Evolutionary conservation across 768 basidiomycete genomes (phyloP).

Genomic region (Tulasnella sp.): DNA sequence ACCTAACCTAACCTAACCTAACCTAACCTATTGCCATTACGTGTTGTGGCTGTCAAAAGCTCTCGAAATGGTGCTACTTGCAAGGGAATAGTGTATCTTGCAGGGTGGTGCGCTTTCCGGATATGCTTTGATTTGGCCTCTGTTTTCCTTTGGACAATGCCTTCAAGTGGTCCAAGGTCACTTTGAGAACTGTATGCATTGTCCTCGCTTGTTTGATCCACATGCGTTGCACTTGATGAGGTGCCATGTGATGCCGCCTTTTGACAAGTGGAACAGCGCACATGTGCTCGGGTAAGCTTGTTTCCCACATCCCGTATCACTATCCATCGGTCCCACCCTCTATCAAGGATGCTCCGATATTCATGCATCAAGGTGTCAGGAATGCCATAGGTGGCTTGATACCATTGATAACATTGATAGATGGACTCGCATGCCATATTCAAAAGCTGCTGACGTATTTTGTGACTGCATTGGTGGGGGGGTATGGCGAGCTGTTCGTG

Average conservation of each 20-base stretch:
- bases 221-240: not conserved
- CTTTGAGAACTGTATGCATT: not conserved
- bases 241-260: not conserved
- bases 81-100: not conserved
- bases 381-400: not conserved
- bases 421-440: not conserved
- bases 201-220: not conserved
- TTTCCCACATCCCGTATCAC: not conserved
- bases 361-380: not conserved
- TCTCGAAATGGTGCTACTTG: not conserved
- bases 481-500: not conserved
- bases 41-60: not conserved
- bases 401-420: not conserved
- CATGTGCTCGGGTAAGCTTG: not conserved
- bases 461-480: not conserved
- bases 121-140: not conserved
- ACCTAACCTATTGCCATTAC: too few species aligned
- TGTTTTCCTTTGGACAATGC: not conserved
- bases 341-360: not conserved
- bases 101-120: not conserved
- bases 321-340: not conserved
- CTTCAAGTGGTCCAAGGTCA: not conserved
- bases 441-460: not conserved
- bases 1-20: too few species aligned
- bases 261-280: not conserved